phyloP scores from a whole-genome alignment of 805 yeast genomes.

The Schizosaccharomyces japonicus region DNA sequence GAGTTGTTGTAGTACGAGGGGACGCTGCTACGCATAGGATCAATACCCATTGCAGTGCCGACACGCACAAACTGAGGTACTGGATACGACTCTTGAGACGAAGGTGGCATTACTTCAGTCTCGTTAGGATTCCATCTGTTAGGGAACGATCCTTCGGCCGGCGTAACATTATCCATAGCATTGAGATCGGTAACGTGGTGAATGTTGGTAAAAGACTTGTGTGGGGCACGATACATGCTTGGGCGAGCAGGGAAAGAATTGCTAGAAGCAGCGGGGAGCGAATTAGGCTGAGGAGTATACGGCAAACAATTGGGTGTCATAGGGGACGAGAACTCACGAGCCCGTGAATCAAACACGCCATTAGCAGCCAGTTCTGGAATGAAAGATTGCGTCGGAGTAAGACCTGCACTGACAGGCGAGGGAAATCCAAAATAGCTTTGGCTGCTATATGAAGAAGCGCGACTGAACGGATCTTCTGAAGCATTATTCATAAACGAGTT shows the following conservation, averaged over 20 bases:
- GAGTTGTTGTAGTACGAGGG: background rate
- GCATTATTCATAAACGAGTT: background rate
- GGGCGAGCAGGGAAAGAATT: too few species aligned
- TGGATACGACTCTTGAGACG: too few species aligned
- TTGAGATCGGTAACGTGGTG: too few species aligned
- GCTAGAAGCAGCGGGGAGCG: background rate
- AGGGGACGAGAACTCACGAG: background rate
- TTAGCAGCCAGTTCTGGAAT: background rate
- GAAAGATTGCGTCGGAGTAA: constrained; percentile 1
- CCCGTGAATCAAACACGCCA: background rate
- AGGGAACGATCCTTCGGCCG: too few species aligned
- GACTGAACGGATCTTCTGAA: background rate
- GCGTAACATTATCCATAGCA: too few species aligned
- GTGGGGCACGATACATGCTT: too few species aligned
- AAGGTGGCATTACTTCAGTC: too few species aligned
- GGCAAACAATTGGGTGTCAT: background rate
- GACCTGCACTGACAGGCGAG: background rate
- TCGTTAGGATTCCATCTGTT: too few species aligned
- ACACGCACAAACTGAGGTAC: background rate
- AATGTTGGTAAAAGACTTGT: too few species aligned
- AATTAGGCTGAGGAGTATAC: background rate
- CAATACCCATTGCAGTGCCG: constrained; percentile 4
- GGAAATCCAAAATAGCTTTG: background rate
- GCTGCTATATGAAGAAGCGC: background rate
- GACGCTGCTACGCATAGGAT: background rate